Percentiles rank a stretch among this genome's conserved stretches.
Evolutionary conservation across 2,329 filamentous ascomycete species (phyloP).

Genomic region (Paracoccidioides brasiliensis): DNA sequence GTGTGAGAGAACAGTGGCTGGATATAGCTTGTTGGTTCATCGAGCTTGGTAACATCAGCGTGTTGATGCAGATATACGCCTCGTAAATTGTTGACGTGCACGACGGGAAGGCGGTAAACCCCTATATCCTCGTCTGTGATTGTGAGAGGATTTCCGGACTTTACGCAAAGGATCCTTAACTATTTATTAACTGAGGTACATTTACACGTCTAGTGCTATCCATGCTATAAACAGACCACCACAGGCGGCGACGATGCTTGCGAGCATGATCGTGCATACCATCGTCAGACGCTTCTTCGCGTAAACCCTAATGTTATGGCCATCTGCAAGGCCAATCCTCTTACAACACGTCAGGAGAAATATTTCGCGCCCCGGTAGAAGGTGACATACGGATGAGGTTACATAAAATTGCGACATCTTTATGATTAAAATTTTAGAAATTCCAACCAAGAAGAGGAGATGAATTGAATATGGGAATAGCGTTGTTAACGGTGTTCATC

Average conservation of each 20-base stretch:
- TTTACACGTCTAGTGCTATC: conserved; percentile 26
- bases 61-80: conserved; percentile 8
- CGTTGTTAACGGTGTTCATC: no score
- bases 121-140: conserved; percentile 44
- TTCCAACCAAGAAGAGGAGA: conserved; percentile 40
- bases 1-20: conserved; percentile 37
- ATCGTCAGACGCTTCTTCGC: conserved; percentile 37
- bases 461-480: no score
- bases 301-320: conserved; percentile 43
- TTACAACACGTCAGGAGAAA: conserved; percentile 10
- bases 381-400: conserved; percentile 1
- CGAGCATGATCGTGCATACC: conserved; percentile 29
- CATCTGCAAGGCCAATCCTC: conserved; percentile 44
- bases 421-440: conserved; percentile 43
- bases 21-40: conserved; percentile 30
- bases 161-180: conserved; percentile 37
- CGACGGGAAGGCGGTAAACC: conserved; percentile 25
- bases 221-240: conserved; percentile 46
- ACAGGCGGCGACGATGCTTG: conserved; percentile 40
- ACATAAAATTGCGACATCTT: conserved; percentile 42
- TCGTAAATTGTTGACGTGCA: conserved; percentile 10
- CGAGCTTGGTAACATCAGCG: conserved; percentile 10
- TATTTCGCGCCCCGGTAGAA: neutral
- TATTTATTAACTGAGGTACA: neutral
- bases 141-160: conserved; percentile 42